Evolutionary conservation across 805 yeast genomes (phyloP), one percentile per base, ranked within the genome.

Genomic region (Yamadazyma kitorensis): DNA sequence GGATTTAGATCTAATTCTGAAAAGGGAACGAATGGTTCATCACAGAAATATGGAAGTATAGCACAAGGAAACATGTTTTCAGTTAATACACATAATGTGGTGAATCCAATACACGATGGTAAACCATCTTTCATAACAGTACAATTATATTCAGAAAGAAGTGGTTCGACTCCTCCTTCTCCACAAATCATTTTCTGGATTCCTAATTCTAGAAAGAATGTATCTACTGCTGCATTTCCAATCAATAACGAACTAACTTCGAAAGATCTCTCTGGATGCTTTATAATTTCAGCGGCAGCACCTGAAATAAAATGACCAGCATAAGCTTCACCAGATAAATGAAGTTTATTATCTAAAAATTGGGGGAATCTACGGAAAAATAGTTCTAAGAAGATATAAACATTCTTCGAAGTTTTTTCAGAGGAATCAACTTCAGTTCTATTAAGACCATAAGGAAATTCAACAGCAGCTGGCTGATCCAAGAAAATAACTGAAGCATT

Each of bases 181-280:
- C 66, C 91, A 59, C 97, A 89, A 4, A 91, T 89, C 96, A 89
- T 87, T 38, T 89, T 89, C 54, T 80, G 76, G 54, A 84, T 85
- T 55, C 76, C 76, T 33, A 72, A 70, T 49, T 79, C 76, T 66
- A 87, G 96, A 26, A 72, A 69, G 34, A 80, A 62, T 1, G 93
- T 81, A 55, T 86, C 94, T 14, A 94, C 85, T 45, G 86, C 74
- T 33, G 96, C 96, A 56, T 89, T 88, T 36, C 97, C 96, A 47
- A 88, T 87, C 55, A 88, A 52, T 12, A 88, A 78, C 3, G 95
- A 84, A 8, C 80, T 63, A 45, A 87, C 65, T 49, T 84, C 74
- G 44, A 59, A 57, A 2, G 55, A 45, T 38, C 62, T 57, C 36
- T 55, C 60, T 22, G 51, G 52, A 37, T 61, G 64, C 34, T 56